A percentile compares a stretch with the other conserved stretches of the same genome.
Evolutionary conservation across 345 rosid species (phyloP).

Genomic region (Salix viminalis): DNA sequence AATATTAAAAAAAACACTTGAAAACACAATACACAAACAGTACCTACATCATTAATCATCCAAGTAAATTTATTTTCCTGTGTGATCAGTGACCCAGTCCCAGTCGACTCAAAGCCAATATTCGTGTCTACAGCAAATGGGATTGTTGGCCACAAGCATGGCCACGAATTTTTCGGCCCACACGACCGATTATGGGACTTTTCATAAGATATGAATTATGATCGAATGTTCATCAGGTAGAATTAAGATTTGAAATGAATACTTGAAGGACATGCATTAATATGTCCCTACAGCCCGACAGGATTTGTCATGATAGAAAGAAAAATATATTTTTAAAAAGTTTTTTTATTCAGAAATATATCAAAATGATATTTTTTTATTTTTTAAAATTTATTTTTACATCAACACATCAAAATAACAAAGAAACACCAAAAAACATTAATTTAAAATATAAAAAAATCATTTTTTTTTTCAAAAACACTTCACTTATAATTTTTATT

Average conservation of each 20-base stretch:
- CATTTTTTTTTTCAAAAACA: no score
- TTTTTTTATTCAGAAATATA: no score
- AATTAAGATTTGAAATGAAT: not conserved
- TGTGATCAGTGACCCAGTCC: not conserved
- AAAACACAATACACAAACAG: no score
- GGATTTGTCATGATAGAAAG: not conserved
- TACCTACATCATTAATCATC: not conserved
- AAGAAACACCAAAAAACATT: no score
- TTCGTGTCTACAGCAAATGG: not conserved
- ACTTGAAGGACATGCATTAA: not conserved
- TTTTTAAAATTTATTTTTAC: no score
- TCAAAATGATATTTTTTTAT: no score
- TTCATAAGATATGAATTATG: not conserved
- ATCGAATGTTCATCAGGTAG: not conserved
- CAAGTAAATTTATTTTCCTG: not conserved
- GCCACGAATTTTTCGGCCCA: slow-evolving; percentile 2
- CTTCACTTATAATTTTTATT: no score
- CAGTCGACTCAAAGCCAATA: not conserved
- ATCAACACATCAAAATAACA: no score
- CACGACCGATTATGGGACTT: no score
- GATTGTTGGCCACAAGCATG: slow-evolving; percentile 10
- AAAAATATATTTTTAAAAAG: no score
- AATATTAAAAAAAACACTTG: no score
- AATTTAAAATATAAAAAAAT: no score
- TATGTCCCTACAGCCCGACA: not conserved